Percentiles rank a stretch among this genome's conserved stretches.
These are phyloP conservation scores for Colletotrichum tropicale DNA, from an alignment of 2,329 filamentous ascomycete genomes.

Conservation along the genomic window DNA sequence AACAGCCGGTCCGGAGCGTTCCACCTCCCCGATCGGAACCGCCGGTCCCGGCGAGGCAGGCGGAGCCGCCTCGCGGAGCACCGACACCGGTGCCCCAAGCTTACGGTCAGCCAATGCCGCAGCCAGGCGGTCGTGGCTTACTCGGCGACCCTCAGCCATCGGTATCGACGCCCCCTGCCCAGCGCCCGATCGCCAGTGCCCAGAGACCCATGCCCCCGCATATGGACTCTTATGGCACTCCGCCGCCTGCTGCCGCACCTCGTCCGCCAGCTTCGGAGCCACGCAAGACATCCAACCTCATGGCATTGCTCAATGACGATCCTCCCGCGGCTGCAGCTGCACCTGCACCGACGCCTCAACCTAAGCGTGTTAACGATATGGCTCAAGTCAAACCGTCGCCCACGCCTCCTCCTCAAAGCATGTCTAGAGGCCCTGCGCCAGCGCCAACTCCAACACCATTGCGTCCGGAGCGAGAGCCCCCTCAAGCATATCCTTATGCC, in stretches of 20 bases:
- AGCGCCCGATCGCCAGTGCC: slow-evolving; percentile 12
- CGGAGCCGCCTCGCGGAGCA: slow-evolving; percentile 45
- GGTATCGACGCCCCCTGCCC: slow-evolving; percentile 30
- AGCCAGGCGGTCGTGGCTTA: slow-evolving; percentile 44
- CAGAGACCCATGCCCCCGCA: slow-evolving; percentile 34
- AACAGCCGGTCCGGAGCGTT: slow-evolving; percentile 39
- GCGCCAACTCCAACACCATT: slow-evolving; percentile 43
- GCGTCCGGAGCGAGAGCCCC: slow-evolving; percentile 56
- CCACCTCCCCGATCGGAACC: slow-evolving; percentile 43
- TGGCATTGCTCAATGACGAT: slow-evolving; percentile 68
- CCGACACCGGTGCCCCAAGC: slow-evolving; percentile 35
- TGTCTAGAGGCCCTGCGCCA: slow-evolving; percentile 43
- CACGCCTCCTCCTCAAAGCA: slow-evolving; percentile 54
- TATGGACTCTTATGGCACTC: slow-evolving; percentile 36
- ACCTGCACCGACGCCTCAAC: slow-evolving; percentile 27
- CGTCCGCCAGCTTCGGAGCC: slow-evolving; percentile 47
- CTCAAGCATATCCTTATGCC: slow-evolving; percentile 51
- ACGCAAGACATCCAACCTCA: slow-evolving; percentile 67
- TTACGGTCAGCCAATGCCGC: slow-evolving; percentile 41
- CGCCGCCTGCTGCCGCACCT: slow-evolving; percentile 43
- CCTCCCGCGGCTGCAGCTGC: slow-evolving; percentile 40
- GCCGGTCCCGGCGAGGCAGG: slow-evolving; percentile 40
- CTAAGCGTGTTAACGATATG: slow-evolving; percentile 57
- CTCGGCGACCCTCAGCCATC: slow-evolving; percentile 41
- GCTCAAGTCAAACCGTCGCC: slow-evolving; percentile 46